Evolutionary conservation across 148 eudicot species (phyloP), one percentile per base, ranked within the genome.

Genomic region (Cornus kousa): DNA sequence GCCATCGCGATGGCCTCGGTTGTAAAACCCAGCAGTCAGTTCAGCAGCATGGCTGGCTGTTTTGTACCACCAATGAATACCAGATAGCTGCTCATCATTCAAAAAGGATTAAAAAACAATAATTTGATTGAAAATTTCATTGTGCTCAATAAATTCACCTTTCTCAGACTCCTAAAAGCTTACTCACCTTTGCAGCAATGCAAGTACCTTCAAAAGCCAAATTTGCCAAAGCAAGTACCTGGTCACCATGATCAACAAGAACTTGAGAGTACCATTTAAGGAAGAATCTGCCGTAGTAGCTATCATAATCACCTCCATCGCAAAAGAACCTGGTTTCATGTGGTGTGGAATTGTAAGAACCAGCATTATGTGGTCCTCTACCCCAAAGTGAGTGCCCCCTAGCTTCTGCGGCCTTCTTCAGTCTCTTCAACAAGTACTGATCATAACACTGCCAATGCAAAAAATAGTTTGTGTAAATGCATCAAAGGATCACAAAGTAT

Each of bases 21-120:
- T 95, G 78, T 93, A 92, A 83, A 91, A 95, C 5, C 98, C 97
- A 67, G 98, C 93, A 74, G 97, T 95, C 85, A 93, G 79, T 77
- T 95, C 98, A 81, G 94, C 95, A 83, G 97, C 95, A 84, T 95
- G 98, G 79, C 97, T 95, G 31, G 97, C 97, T 19, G 95, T 91
- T 76, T 93, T 91, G 82, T 95, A 93, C 97, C 98, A 95, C 98
- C 98, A 95, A 74, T 95, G 98, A 70, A 95, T 91, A 40, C 98
- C 98, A 39, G 98, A 90, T 74, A 95, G 62, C 98, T 95, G 91
- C 72, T 67, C 72, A 79, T 55, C 74, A 72, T 84, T 48, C 3
- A 76, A 79, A 64, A 43, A 43, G 10, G 48, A 43, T 43, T 6
- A 43, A 6, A 6, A 43, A 43, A 39, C 43, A 39, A 39, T 4